These are phyloP conservation scores for Starmerella potacharoeniae DNA, from an alignment of 805 yeast genomes.

Conservation along the genomic window DNA sequence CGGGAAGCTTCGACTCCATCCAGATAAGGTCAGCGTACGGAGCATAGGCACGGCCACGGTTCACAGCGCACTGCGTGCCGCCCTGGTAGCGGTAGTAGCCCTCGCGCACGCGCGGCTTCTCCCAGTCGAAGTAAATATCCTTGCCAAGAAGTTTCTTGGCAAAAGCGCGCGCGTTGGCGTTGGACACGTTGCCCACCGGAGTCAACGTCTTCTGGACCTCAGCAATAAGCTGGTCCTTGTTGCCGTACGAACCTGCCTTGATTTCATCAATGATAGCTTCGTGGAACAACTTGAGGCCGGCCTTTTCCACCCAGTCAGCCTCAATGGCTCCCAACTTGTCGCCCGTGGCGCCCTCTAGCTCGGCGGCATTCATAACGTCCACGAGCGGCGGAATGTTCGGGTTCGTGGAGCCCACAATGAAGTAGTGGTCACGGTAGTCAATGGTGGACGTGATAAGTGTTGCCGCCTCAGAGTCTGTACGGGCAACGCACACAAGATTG, in stretches of 20 bases:
- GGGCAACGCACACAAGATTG: conserved; percentile 76
- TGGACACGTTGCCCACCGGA: conserved; percentile 65
- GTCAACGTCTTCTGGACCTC: conserved; percentile 57
- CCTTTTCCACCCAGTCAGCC: conserved; percentile 67
- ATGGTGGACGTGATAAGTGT: conserved; percentile 87
- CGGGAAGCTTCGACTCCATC: conserved; percentile 97
- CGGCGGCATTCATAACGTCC: conserved; percentile 72
- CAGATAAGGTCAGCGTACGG: conserved; percentile 92
- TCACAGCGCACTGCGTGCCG: conserved; percentile 94
- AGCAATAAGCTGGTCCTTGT: conserved; percentile 52
- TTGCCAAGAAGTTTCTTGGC: conserved; percentile 55
- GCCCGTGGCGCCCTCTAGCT: conserved; percentile 60
- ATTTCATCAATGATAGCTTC: conserved; percentile 85
- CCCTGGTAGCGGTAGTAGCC: conserved; percentile 94
- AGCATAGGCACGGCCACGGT: conserved; percentile 90
- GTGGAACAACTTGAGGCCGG: conserved; percentile 77
- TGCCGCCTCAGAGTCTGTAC: conserved; percentile 97
- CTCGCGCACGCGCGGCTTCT: conserved; percentile 85
- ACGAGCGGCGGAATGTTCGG: conserved; percentile 65
- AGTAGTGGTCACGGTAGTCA: conserved; percentile 89
- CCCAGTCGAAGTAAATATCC: conserved; percentile 89
- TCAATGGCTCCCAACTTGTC: conserved; percentile 61
- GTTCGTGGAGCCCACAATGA: conserved; percentile 82
- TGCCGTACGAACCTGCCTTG: conserved; percentile 43
- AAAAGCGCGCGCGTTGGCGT: conserved; percentile 65